Conservation (phyloP, 2,329 filamentous ascomycete genomes). For the Cercospora berteroae region DNA sequence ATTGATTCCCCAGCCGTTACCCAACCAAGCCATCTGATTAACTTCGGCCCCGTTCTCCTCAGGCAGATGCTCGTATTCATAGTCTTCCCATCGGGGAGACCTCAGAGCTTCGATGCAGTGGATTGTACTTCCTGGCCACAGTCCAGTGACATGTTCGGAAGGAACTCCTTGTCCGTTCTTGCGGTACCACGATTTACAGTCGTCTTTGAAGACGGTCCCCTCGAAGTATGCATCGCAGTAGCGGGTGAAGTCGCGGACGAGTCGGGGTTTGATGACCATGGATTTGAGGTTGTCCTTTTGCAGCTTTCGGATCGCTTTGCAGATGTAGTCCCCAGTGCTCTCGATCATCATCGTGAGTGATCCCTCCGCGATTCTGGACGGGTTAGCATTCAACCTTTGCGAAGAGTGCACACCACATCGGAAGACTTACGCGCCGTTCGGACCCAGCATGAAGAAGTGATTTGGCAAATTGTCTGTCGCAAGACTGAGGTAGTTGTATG, state of each 20-base stretch:
- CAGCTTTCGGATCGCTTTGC: slow-evolving; percentile 42
- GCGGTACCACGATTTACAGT: slow-evolving; percentile 21
- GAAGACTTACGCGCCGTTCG: slow-evolving; percentile 18
- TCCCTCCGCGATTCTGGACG: slow-evolving; percentile 21
- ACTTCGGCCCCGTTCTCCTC: slow-evolving; percentile 36
- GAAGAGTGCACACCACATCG: neutral
- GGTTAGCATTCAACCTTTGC: neutral
- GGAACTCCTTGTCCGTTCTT: slow-evolving; percentile 16
- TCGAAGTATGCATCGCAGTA: slow-evolving; percentile 51
- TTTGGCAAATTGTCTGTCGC: slow-evolving; percentile 33
- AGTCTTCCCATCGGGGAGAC: slow-evolving; percentile 61
- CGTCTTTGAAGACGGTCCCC: slow-evolving; percentile 38
- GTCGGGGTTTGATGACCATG: slow-evolving; percentile 45
- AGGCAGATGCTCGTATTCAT: slow-evolving; percentile 50
- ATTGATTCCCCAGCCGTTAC: slow-evolving; percentile 63
- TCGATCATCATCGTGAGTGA: slow-evolving; percentile 26
- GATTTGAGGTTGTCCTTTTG: slow-evolving; percentile 44
- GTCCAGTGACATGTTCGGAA: slow-evolving; percentile 40
- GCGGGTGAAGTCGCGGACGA: slow-evolving; percentile 52
- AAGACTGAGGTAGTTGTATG: slow-evolving; percentile 41
- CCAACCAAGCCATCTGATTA: slow-evolving; percentile 63
- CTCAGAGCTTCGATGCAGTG: slow-evolving; percentile 59
- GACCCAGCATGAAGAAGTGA: slow-evolving; percentile 33
- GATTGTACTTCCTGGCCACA: slow-evolving; percentile 34
- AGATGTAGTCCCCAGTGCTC: slow-evolving; percentile 45